phyloP scores from a whole-genome alignment of 2,329 filamentous ascomycete genomes.

The Paraphoma sp. region DNA sequence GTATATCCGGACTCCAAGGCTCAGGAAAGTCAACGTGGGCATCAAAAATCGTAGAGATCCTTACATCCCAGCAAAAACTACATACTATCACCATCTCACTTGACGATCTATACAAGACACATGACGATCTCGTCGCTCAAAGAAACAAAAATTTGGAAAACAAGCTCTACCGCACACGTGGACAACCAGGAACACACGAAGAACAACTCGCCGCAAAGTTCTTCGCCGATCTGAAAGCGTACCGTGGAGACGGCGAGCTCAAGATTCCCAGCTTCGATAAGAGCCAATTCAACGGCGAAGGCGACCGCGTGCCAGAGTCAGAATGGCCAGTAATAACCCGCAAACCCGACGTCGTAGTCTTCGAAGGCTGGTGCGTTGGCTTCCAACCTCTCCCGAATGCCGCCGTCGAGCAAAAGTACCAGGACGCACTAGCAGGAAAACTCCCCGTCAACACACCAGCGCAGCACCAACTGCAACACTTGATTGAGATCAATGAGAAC shows the following conservation, averaged over 20 bases:
- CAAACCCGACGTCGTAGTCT: slow-evolving; percentile 71
- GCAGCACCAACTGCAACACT: slow-evolving; percentile 61
- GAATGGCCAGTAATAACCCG: slow-evolving; percentile 68
- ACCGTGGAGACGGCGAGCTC: slow-evolving; percentile 56
- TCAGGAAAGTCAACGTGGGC: slow-evolving; percentile 91
- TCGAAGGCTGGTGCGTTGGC: slow-evolving; percentile 92
- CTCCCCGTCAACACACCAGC: slow-evolving; percentile 55
- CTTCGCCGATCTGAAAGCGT: slow-evolving; percentile 64
- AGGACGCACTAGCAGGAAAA: slow-evolving; percentile 59
- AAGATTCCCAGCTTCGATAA: slow-evolving; percentile 84
- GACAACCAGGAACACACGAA: slow-evolving; percentile 86
- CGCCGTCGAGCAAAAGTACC: slow-evolving; percentile 62
- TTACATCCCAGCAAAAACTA: slow-evolving; percentile 31
- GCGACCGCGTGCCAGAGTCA: slow-evolving; percentile 71
- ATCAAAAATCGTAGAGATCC: slow-evolving; percentile 42
- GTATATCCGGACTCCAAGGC: slow-evolving; percentile 90
- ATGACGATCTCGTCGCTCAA: slow-evolving; percentile 70
- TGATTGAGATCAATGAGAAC: slow-evolving; percentile 65
- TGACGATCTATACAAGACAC: slow-evolving; percentile 87
- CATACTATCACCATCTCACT: slow-evolving; percentile 52
- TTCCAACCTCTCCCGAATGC: slow-evolving; percentile 71
- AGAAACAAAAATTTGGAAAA: slow-evolving; percentile 72
- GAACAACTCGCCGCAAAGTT: slow-evolving; percentile 67
- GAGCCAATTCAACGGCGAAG: slow-evolving; percentile 74
- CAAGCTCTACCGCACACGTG: slow-evolving; percentile 78